Evolutionary conservation across 371 early-diverging fungal genomes (phyloP), one percentile per base, ranked within the genome.

Genomic region (Zancudomyces culisetae): DNA sequence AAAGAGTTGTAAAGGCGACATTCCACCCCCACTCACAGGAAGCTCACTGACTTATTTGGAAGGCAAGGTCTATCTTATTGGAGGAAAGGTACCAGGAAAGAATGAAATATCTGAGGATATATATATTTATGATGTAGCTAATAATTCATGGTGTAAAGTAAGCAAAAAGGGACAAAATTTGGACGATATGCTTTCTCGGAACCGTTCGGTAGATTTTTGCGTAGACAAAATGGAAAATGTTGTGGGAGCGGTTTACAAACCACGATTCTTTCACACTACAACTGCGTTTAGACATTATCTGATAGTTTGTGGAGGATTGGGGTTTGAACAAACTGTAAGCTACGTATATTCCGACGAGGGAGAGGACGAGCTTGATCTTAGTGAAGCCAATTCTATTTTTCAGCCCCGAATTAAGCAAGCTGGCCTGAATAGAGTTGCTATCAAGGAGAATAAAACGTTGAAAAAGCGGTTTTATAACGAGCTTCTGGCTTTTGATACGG

Each of bases 241-340:
- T 4, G 6, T 10, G 6, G 19, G 19, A 43, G 24, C 21, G 10
- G 43, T 20, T 43, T 24, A n/a, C 43, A 47, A 26, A 43, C 73
- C 83, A 39, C 69, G 87, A 18, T 85, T 84, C 55, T 87, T 87
- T 61, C 87, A 87, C 60, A 79, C 85, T 3, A 71, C 79, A 39
- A 79, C 75, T 40, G 64, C 76, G 15, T 80, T 78, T 60, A 60
- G 65, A 58, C 60, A 65, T 15, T 63, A 61, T 20, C 29, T 75
- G 26, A 59, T 75, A 13, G 60, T 74, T 26, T 75, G 71, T 64
- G 75, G 75, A 42, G 75, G 75, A 21, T 74, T 69, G 64, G 66
- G 70, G 2, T 50, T 68, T 29, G n/a, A 23, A 40, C 19, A 12
- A 4, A 8, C 29, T 8, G 39, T 23, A 8, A 30, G 10, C 3